phyloP scores from a whole-genome alignment of 164 flowering plant genomes.

The Tetrastigma voinierianum region DNA sequence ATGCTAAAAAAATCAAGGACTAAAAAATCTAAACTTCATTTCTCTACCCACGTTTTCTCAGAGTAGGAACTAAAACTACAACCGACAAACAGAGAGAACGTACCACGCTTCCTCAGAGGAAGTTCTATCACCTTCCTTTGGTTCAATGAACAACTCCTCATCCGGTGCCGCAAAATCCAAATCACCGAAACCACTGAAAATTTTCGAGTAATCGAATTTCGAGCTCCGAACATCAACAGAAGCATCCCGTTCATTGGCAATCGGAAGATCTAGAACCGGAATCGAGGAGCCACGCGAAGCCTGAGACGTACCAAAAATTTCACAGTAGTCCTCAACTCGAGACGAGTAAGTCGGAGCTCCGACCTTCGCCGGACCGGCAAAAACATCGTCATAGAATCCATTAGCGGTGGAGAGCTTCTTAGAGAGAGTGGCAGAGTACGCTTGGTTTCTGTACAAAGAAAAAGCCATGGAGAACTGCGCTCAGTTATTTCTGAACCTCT shows the following conservation, averaged over 20 bases:
- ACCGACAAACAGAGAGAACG: neutral
- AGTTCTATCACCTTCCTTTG: slow-evolving; percentile 16
- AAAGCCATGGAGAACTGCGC: slow-evolving; percentile 18
- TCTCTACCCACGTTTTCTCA: neutral
- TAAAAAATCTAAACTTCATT: neutral
- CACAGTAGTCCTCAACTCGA: slow-evolving; percentile 41
- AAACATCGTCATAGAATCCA: slow-evolving; percentile 48
- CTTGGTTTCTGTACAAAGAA: slow-evolving; percentile 19
- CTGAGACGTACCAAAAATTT: slow-evolving; percentile 43
- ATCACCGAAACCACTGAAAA: slow-evolving; percentile 52
- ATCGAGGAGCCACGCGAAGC: slow-evolving; percentile 37
- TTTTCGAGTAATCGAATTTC: slow-evolving; percentile 46
- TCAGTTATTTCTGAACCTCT: no score
- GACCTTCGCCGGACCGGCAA: slow-evolving; percentile 22
- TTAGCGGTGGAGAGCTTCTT: slow-evolving; percentile 24
- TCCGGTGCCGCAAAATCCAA: slow-evolving; percentile 38
- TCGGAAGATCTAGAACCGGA: slow-evolving; percentile 66
- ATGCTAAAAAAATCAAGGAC: neutral
- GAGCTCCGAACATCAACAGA: slow-evolving; percentile 33
- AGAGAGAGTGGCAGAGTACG: slow-evolving; percentile 13
- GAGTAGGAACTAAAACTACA: neutral
- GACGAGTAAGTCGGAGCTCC: slow-evolving; percentile 17
- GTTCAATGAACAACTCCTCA: slow-evolving; percentile 41
- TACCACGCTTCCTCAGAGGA: slow-evolving; percentile 27
- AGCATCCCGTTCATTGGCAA: slow-evolving; percentile 27